A percentile compares a stretch with the other conserved stretches of the same genome.
phyloP scores from a whole-genome alignment of 306 rosid genomes.

The Prunus persica region DNA sequence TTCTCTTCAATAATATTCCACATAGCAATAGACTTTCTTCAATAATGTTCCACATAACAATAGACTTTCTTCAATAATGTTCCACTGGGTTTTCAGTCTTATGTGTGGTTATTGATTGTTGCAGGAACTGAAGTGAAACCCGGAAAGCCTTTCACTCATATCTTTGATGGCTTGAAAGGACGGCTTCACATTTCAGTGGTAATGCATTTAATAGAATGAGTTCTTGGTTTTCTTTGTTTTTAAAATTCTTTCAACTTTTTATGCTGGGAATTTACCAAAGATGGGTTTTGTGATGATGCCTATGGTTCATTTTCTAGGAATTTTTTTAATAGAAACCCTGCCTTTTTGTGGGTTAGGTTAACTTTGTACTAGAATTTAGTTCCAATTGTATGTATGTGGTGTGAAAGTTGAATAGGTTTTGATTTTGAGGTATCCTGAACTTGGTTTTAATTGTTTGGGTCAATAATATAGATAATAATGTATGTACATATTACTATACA shows the following conservation, averaged over 20 bases:
- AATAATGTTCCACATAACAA: neutral
- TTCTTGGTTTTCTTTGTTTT: neutral
- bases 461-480: neutral
- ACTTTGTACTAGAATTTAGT: neutral
- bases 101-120: neutral
- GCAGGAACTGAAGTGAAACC: conserved; percentile 84
- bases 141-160: conserved; percentile 67
- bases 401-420: neutral
- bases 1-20: neutral
- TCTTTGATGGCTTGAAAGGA: conserved; percentile 49
- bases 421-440: neutral
- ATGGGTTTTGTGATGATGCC: neutral
- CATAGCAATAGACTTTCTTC: neutral
- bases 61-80: neutral
- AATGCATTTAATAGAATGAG: neutral
- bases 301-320: neutral
- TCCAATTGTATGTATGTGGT: neutral
- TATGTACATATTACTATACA: neutral
- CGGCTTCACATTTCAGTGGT: conserved; percentile 91
- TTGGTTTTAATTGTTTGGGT: neutral
- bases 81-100: conserved; percentile 6
- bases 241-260: neutral
- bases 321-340: too few species aligned
- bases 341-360: neutral
- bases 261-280: neutral